Percentiles rank a stretch among this genome's conserved stretches.
Evolutionary conservation across 306 rosid genomes (phyloP).

Genomic region (Trifolium fragiferum): DNA sequence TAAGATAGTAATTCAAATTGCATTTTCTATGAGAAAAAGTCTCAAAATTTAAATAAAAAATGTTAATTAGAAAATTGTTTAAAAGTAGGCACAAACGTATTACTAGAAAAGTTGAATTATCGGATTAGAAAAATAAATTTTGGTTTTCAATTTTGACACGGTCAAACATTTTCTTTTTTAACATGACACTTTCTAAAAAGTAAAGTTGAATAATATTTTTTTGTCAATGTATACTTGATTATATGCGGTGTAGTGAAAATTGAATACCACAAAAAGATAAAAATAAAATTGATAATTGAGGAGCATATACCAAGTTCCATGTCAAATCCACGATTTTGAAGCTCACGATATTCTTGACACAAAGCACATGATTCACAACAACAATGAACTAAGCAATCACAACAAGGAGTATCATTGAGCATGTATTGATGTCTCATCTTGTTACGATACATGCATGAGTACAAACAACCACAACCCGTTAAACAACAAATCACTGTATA

Average conservation of each 20-base stretch:
- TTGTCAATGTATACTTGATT: too few relatives aligned
- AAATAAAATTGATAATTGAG: too few relatives aligned
- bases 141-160: too few relatives aligned
- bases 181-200: too few relatives aligned
- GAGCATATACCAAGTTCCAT: constrained; percentile 51
- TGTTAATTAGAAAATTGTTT: background rate
- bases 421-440: constrained; percentile 61
- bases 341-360: constrained; percentile 85
- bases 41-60: background rate
- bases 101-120: too few relatives aligned
- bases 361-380: constrained; percentile 70
- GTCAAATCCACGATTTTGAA: constrained; percentile 65
- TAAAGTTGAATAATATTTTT: too few relatives aligned
- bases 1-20: background rate
- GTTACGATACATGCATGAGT: constrained; percentile 64
- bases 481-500: constrained; percentile 50
- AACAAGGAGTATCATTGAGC: constrained; percentile 48
- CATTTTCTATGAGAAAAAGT: background rate
- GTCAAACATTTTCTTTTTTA: too few relatives aligned
- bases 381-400: constrained; percentile 63
- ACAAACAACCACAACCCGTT: constrained; percentile 51
- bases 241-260: too few relatives aligned
- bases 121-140: too few relatives aligned
- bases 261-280: too few relatives aligned
- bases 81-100: too few relatives aligned